Evolutionary conservation across 495 filamentous ascomycete species (phyloP).

Genomic region (Penicillium nucicola): DNA sequence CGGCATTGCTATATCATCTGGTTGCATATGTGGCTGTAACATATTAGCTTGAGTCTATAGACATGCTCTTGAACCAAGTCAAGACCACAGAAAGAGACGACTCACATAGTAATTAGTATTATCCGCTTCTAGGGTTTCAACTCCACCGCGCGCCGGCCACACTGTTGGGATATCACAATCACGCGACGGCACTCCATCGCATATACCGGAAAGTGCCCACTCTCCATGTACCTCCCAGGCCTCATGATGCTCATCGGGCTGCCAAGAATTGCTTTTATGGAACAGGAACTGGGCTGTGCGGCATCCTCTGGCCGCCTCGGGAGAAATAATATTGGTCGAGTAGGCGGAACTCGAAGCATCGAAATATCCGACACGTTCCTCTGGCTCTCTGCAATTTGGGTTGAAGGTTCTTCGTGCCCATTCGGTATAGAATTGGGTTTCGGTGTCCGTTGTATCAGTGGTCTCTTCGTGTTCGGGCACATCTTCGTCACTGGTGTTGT

Average conservation of each 20-base stretch:
- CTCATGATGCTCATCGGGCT: constrained; percentile 15
- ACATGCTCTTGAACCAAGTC: too few relatives aligned
- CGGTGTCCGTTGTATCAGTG: background rate
- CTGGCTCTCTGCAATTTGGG: background rate
- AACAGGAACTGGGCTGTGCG: constrained; percentile 24
- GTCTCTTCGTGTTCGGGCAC: background rate
- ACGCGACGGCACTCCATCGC: constrained; percentile 19
- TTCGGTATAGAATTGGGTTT: constrained; percentile 2
- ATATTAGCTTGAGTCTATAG: background rate
- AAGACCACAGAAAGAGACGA: background rate
- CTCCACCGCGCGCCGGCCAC: constrained; percentile 12
- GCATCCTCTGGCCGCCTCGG: constrained; percentile 30
- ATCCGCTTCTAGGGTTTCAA: background rate
- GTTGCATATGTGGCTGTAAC: background rate
- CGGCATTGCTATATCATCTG: constrained; percentile 19
- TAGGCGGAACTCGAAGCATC: constrained; percentile 25
- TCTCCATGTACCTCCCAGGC: constrained; percentile 19
- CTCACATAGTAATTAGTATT: constrained; percentile 7
- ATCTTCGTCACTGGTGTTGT: background rate
- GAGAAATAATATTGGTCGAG: constrained; percentile 15
- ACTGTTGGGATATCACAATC: constrained; percentile 6
- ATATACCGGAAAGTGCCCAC: constrained; percentile 27
- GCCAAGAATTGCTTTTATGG: constrained; percentile 16
- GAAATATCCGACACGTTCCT: constrained; percentile 6
- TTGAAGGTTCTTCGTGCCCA: background rate